Base-by-base conservation (phyloP, 176 grass and related monocot species). In the Coix lacrymajobi region DNA sequence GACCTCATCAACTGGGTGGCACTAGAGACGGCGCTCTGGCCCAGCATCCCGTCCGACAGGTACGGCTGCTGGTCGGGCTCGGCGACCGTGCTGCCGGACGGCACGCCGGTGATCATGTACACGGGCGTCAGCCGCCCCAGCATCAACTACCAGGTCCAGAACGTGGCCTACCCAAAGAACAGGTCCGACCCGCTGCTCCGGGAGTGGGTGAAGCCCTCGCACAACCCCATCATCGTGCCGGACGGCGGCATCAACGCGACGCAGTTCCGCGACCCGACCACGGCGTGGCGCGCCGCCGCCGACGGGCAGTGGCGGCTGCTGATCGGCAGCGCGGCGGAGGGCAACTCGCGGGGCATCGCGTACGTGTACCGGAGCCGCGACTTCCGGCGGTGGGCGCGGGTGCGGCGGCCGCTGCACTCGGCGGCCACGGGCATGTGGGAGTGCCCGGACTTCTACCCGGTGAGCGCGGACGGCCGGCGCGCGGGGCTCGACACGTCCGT, bases 381-480 rank as follows among this genome's bases (percentile, higher is more conserved):
- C 61, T 97, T 97, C 68, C 3, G 5, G 66, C 44, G 30, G 41
- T 97, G 95, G 95, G 49, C 78, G 3, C 86, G 89, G 61, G 88
- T 69, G 33, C 62, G 64, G 70, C 81, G 75, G 80, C 81, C 95
- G 68, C 66, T 97, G 83, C 88, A 94, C 81, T 87, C 92, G 34
- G 77, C 81, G 30, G 29, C n/a, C 3, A 90, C 92, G 0, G 92
- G 95, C 4, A 94, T 94, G 95, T 97, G 87, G 95, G 95, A 97
- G 81, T 97, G 95, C 69, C 92, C 88, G 2, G 95, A 97, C 48
- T 92, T 97, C 73, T 97, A 86, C 74, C 92, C 92, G 11, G 90
- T 91, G 17, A 75, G 33, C 2, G 71, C 10, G 20, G 71, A 70
- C 25, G 85, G 64, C 3, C 44, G 78, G 2, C 66, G 40, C 12